Evolutionary conservation across 345 rosid species (phyloP), one percentile per base, ranked within the genome.

Genomic region (Rhodomyrtus tomentosa): DNA sequence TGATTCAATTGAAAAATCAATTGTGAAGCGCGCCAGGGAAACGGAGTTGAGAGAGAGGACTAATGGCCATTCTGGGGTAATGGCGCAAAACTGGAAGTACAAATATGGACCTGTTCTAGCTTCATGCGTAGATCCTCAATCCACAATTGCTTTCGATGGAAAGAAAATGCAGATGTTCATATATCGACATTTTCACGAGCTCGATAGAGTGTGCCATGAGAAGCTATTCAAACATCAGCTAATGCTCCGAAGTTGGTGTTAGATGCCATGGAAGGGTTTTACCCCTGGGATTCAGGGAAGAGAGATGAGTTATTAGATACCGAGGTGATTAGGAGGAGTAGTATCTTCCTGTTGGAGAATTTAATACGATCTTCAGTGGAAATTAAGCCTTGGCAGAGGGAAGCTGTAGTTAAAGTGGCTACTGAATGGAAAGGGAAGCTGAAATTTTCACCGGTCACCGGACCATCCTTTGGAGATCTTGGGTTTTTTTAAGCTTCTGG

Each of bases 201-300:
- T 48, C 52, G 82, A 83, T 81, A 72, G 59, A 81, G 81, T 89
- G 86, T 83, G 83, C 79, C 36, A 82, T 12, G 86, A 91, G 62
- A 86, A 91, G 22, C n/a, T 55, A 56, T 91, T 15, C 50, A 86
- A 68, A 50, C 83, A 32, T 90, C 93, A 24, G 42, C 86, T 18
- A 88, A 92, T 59, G 94, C 96, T 81, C 90, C 91, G 49, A 89
- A 87, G 88, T 90, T 93, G 58, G 93, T 90, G 59, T 82, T 93
- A 55, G 91, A 89, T 87, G 89, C 92, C 82, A 83, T 93, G 83
- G 73, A 89, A 83, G 88, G 88, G 55, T 88, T 90, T 84, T 83
- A 83, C 82, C 87, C 88, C 8, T 79, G 86, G 55, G 84, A 81
- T 53, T 86, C 86, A 80, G 86, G 56, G 82, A 85, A 81, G 3